Evolutionary conservation across 108 stramenopile genomes (phyloP), one percentile per base, ranked within the genome.

Genomic region (Licmophora abbreviata): DNA sequence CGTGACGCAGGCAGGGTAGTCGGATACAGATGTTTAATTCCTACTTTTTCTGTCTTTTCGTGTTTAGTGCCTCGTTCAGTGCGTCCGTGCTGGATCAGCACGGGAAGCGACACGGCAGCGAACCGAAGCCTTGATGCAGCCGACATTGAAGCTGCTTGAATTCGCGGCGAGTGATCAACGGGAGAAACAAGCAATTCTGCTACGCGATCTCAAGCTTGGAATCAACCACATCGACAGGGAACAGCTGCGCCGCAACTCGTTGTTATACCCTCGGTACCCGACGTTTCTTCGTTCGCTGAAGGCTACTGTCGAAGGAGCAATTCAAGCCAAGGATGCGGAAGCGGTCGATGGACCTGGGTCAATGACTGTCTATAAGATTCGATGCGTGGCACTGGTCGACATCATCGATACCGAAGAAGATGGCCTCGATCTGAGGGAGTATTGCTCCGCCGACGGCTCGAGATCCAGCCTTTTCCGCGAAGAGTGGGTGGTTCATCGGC

Each of bases 211-310:
- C 47, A 84, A 77, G 44, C 41, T 91, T 22, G 89, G 89, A 15
- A 69, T 88, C 18, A 84, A 84, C 50, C 77, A 82, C 41, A 79
- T 91, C 43, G 89, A 91, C 49, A 46, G 77, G 15, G 83, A 70
- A 27, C 89, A 91, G 47, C 76, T 91, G 9, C 66, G 77, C 41
- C 55, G 89, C 36, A 91, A 82, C 73, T 85, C 79, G 27, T 51
- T 91, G 29, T 45, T 86, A 25, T 61, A 73, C 61, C 80, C 85
- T 3, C 57, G 89, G 34, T 76, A 77, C 44, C 89, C 89, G 29
- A 87, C 82, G 2, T 35, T 61, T 8, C 61, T 91, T 10, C 55
- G 61, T 22, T 70, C 69, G 2, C 58, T 91, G 17, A 63, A 60
- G 35, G 79, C 68, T 2, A 58, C 47, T 27, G 59, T 86, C 8